Evolutionary conservation across 148 eudicot species (phyloP).

Genomic region (Limonium bicolor): DNA sequence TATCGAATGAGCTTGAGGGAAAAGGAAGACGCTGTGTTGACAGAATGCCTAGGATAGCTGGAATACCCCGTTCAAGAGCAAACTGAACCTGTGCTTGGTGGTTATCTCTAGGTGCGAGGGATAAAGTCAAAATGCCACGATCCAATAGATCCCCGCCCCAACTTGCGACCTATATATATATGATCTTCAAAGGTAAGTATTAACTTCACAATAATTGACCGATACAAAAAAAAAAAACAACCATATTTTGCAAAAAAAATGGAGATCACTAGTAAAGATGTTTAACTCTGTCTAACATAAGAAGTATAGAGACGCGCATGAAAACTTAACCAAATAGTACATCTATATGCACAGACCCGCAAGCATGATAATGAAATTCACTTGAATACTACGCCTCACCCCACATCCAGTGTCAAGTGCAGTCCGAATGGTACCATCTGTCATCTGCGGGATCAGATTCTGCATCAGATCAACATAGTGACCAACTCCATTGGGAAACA

Average conservation of each 20-base stretch:
- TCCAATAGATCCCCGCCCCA: constrained; percentile 94
- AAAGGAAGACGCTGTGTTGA: constrained; percentile 90
- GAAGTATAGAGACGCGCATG: no score
- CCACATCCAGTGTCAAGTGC: constrained; percentile 99
- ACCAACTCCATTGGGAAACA: constrained; percentile 87
- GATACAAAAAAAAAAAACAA: no score
- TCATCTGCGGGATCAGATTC: constrained; percentile 78
- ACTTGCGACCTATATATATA: constrained; percentile 54
- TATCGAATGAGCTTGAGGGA: constrained; percentile 85
- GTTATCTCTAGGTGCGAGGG: constrained; percentile 90
- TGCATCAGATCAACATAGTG: constrained; percentile 80
- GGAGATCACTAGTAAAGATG: no score
- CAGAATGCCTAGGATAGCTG: constrained; percentile 74
- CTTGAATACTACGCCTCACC: no score
- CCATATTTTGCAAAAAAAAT: no score
- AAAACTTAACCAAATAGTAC: no score
- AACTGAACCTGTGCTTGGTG: constrained; percentile 94
- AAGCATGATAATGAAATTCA: no score
- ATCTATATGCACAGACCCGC: no score
- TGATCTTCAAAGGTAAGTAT: not conserved
- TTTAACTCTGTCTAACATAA: no score
- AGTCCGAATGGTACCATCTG: constrained; percentile 82
- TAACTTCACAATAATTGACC: no score
- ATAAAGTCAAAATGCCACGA: constrained; percentile 68
- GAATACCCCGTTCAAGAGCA: constrained; percentile 94